Conservation (phyloP, 371 early-diverging fungal species). For the Ordospora colligata region DNA sequence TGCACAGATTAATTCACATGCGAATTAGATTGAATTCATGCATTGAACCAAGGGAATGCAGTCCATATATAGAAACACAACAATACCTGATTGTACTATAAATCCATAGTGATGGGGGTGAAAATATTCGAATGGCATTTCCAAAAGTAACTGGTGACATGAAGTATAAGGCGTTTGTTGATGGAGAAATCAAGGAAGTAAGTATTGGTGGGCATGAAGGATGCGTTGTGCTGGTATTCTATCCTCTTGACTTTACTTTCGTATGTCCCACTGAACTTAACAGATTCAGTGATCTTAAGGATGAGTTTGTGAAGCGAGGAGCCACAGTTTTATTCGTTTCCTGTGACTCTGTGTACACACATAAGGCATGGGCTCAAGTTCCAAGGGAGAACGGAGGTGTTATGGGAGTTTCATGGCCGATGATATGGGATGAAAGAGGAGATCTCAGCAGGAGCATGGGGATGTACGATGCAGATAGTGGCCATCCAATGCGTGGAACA, state of each 20-base stretch:
- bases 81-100: too few relatives aligned
- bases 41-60: too few relatives aligned
- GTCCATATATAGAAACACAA: neutral
- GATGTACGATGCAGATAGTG: conserved; percentile 66
- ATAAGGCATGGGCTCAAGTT: conserved; percentile 68
- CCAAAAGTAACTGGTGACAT: neutral
- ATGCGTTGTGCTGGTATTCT: conserved; percentile 69
- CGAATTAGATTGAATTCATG: too few relatives aligned
- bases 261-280: conserved; percentile 67
- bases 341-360: conserved; percentile 68
- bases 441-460: conserved; percentile 71
- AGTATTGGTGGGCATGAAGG: conserved; percentile 37
- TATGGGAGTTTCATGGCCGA: conserved; percentile 63
- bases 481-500: conserved; percentile 62
- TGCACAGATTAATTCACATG: neutral
- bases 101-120: too few relatives aligned
- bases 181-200: conserved; percentile 41
- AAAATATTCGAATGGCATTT: neutral
- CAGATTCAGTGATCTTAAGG: conserved; percentile 72
- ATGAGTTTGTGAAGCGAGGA: conserved; percentile 69
- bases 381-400: conserved; percentile 77
- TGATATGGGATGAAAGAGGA: conserved; percentile 72
- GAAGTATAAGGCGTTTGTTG: conserved; percentile 11
- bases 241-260: conserved; percentile 65
- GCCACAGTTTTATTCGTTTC: conserved; percentile 71